phyloP scores from a whole-genome alignment of 768 basidiomycete genomes.

The Lentinula guzmanii region DNA sequence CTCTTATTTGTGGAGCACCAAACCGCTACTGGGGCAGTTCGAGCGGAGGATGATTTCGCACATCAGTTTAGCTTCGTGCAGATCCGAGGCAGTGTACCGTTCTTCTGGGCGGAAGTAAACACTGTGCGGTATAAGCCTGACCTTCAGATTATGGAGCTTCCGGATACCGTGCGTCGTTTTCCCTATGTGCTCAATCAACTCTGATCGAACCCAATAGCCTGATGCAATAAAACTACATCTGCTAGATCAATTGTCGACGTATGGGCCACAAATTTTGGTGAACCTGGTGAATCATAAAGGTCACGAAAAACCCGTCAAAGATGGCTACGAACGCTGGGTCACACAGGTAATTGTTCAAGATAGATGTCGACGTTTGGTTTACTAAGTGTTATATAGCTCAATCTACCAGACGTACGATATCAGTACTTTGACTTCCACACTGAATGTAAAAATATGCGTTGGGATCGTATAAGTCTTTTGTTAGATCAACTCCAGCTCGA shows the following conservation, averaged over 20 bases:
- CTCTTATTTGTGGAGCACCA: conserved; percentile 71
- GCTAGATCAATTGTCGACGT: conserved; percentile 60
- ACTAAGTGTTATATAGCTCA: conserved; percentile 34
- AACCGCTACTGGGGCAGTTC: conserved; percentile 30
- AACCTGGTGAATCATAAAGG: conserved; percentile 95
- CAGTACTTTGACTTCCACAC: conserved; percentile 97
- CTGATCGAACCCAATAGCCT: conserved; percentile 34
- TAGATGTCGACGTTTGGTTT: conserved; percentile 5
- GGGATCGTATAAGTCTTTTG: conserved; percentile 84
- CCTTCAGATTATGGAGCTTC: conserved; percentile 90
- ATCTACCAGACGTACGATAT: conserved; percentile 70
- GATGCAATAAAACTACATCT: conserved; percentile 72
- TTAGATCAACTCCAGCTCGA: conserved; percentile 73
- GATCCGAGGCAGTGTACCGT: conserved; percentile 86
- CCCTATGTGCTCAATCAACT: not conserved
- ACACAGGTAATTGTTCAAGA: conserved; percentile 37
- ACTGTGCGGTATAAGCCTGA: conserved; percentile 95
- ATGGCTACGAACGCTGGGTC: conserved; percentile 82
- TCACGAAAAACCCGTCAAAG: conserved; percentile 89
- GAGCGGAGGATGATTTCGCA: conserved; percentile 40
- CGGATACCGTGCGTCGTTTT: conserved; percentile 61
- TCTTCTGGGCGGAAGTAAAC: conserved; percentile 97
- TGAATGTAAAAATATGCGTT: conserved; percentile 92
- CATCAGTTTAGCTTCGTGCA: conserved; percentile 84
- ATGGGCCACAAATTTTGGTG: conserved; percentile 76